phyloP scores from a whole-genome alignment of 345 rosid species.

The Lepidium africanum region DNA sequence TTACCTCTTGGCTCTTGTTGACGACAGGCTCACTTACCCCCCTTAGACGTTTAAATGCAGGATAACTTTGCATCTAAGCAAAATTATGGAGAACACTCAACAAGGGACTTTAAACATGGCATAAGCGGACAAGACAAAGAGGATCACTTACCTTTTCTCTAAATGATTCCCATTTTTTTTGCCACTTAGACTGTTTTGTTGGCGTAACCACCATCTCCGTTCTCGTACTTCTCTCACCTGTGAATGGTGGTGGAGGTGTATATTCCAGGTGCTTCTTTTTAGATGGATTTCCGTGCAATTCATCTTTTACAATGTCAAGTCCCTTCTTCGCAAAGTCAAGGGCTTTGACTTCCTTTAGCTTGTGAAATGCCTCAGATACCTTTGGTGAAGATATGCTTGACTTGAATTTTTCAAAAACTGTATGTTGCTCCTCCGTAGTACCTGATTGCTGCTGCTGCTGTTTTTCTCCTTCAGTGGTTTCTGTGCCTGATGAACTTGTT shows the following conservation, averaged over 20 bases:
- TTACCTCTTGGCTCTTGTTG: slow-evolving; percentile 85
- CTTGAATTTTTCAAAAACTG: slow-evolving; percentile 64
- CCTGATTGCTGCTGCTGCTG: slow-evolving; percentile 35
- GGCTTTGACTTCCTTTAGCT: slow-evolving; percentile 60
- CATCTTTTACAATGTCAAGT: slow-evolving; percentile 81
- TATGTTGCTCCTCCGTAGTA: slow-evolving; percentile 36
- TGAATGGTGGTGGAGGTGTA: slow-evolving; percentile 55
- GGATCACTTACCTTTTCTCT: slow-evolving; percentile 46
- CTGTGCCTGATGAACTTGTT: slow-evolving; percentile 38
- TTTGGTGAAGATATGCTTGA: slow-evolving; percentile 59
- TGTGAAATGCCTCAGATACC: slow-evolving; percentile 52
- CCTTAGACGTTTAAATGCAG: slow-evolving; percentile 55
- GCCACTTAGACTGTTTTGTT: slow-evolving; percentile 61
- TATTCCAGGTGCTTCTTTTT: slow-evolving; percentile 77
- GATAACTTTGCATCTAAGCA: slow-evolving; percentile 64
- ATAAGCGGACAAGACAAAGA: slow-evolving; percentile 2
- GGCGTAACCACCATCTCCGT: slow-evolving; percentile 63
- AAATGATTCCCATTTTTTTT: slow-evolving; percentile 64
- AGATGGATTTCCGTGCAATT: slow-evolving; percentile 53
- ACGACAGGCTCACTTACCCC: slow-evolving; percentile 86
- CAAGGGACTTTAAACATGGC: background rate
- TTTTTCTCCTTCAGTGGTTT: slow-evolving; percentile 43
- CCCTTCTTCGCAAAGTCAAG: slow-evolving; percentile 81
- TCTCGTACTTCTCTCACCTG: slow-evolving; percentile 73
- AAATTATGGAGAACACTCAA: background rate